phyloP scores from a whole-genome alignment of 2,329 filamentous ascomycete genomes.

The Penicillium sp. region DNA sequence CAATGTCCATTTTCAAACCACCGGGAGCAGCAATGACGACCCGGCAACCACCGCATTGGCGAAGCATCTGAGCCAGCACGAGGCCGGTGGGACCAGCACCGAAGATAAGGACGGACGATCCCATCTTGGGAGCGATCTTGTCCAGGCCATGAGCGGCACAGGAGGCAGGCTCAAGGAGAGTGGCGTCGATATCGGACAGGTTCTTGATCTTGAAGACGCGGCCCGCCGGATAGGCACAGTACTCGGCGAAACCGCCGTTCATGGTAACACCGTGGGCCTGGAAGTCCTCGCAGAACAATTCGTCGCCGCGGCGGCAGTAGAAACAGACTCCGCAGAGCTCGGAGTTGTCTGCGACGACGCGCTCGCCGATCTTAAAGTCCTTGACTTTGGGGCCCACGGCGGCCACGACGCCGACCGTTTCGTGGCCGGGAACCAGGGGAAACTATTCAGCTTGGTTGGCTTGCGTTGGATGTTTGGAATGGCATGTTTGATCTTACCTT shows the following conservation, averaged over 20 bases:
- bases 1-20: slow-evolving; percentile 69
- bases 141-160: slow-evolving; percentile 70
- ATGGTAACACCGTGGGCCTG: slow-evolving; percentile 59
- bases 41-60: slow-evolving; percentile 65
- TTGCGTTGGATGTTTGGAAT: too few species aligned
- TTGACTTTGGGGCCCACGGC: slow-evolving; percentile 59
- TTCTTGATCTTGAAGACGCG: slow-evolving; percentile 67
- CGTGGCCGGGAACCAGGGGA: slow-evolving; percentile 65
- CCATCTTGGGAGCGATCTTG: slow-evolving; percentile 64
- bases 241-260: slow-evolving; percentile 71
- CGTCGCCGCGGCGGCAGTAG: slow-evolving; percentile 67
- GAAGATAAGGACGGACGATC: slow-evolving; percentile 66
- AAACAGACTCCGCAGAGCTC: slow-evolving; percentile 69
- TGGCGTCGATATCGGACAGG: slow-evolving; percentile 66
- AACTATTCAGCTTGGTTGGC: slow-evolving; percentile 43
- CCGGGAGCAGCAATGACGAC: slow-evolving; percentile 67
- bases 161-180: slow-evolving; percentile 67
- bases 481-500: slow-evolving; percentile 39
- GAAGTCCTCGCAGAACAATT: slow-evolving; percentile 67
- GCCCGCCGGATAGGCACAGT: slow-evolving; percentile 56
- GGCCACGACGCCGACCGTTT: slow-evolving; percentile 65
- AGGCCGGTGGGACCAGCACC: slow-evolving; percentile 68
- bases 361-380: slow-evolving; percentile 60
- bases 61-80: slow-evolving; percentile 62
- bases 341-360: slow-evolving; percentile 56